These are phyloP conservation scores for Phaseolus coccineus DNA, from an alignment of 331 rosid genomes.

Conservation along the genomic window DNA sequence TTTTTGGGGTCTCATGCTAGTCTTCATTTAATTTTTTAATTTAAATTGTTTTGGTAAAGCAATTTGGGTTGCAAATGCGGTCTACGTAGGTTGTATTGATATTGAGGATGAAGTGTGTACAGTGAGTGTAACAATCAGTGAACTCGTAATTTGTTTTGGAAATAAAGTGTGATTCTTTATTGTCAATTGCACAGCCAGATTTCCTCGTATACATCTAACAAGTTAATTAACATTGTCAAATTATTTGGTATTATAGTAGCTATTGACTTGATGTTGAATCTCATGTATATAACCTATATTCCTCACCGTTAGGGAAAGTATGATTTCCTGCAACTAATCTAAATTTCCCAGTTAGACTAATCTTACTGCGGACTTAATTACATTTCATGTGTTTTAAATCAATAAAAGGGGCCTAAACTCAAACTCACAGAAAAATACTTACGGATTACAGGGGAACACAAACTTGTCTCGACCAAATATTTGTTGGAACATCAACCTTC, in stretches of 20 bases:
- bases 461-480: too few species aligned
- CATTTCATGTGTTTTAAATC: background rate
- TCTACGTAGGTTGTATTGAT: conserved; percentile 67
- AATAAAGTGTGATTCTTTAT: conserved; percentile 62
- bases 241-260: background rate
- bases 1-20: conserved; percentile 34
- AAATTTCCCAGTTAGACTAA: too few species aligned
- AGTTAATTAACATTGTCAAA: background rate
- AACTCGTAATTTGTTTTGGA: conserved; percentile 50
- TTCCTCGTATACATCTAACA: background rate
- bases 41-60: conserved; percentile 53
- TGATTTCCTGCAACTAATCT: background rate
- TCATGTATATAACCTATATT: background rate
- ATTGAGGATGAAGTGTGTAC: conserved; percentile 75
- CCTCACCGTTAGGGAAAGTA: background rate
- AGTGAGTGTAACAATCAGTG: conserved; percentile 70
- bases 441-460: background rate
- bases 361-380: too few species aligned
- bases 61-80: conserved; percentile 67
- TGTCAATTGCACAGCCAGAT: background rate
- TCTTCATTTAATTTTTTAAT: conserved; percentile 44
- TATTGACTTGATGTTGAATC: background rate
- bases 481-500: background rate
- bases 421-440: background rate
- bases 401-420: background rate